Evolutionary conservation across 31 red algal genomes (phyloP).

Genomic region (Pterothamnion heteromorphum): DNA sequence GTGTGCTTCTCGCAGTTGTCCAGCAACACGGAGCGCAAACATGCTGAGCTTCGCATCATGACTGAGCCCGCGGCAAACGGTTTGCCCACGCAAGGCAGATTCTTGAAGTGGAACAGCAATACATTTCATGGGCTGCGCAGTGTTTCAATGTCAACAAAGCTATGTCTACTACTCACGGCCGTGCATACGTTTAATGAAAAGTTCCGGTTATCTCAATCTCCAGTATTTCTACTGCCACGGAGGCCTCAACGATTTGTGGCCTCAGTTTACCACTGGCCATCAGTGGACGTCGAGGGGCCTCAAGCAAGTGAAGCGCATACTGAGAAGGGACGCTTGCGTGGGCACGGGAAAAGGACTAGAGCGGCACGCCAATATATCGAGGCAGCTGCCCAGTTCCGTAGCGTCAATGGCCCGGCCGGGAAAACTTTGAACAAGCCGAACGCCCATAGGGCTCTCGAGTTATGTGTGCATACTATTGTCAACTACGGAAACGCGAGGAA

Average conservation of each 20-base stretch:
- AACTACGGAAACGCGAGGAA: neutral
- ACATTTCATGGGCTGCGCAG: neutral
- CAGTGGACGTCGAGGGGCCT: neutral
- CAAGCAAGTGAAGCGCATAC: neutral
- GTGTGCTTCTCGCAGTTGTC: neutral
- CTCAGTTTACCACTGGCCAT: neutral
- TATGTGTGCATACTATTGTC: conserved; percentile 7
- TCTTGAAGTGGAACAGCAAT: neutral
- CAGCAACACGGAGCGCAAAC: neutral
- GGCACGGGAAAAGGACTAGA: neutral
- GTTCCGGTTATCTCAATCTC: neutral
- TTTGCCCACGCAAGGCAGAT: neutral
- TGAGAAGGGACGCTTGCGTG: neutral
- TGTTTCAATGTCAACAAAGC: neutral
- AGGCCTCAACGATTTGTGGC: neutral
- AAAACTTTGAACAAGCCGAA: neutral
- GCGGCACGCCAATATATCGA: neutral
- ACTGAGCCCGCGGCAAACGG: neutral
- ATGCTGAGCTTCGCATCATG: neutral
- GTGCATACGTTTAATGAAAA: neutral
- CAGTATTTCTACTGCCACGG: neutral
- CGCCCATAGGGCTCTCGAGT: too few relatives aligned
- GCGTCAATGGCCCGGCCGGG: neutral
- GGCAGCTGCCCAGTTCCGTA: neutral
- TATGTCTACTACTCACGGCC: neutral